These are phyloP conservation scores for Blastobotrys proliferans DNA, from an alignment of 1,139 yeast genomes.

Conservation along the genomic window DNA sequence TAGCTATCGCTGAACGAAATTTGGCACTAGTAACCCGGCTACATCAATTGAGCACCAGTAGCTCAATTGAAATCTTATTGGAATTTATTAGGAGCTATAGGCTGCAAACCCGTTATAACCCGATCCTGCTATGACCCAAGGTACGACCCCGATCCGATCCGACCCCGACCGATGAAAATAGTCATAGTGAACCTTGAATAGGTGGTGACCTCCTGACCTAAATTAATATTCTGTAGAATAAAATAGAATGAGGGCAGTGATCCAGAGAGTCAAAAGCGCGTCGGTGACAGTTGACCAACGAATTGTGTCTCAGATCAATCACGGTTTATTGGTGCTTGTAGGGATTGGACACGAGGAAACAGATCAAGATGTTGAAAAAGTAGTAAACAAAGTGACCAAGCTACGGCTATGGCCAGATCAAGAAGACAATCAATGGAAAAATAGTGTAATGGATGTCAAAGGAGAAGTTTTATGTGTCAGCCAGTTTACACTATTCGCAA, in stretches of 20 bases:
- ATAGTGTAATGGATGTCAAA: conserved; percentile 44
- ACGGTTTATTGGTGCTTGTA: conserved; percentile 75
- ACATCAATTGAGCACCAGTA: no score
- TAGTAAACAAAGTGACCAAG: conserved; percentile 62
- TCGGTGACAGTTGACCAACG: conserved; percentile 76
- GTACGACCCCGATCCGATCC: no score
- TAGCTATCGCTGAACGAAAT: no score
- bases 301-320: conserved; percentile 66
- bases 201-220: no score
- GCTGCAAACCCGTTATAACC: no score
- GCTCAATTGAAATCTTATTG: no score
- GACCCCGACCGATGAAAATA: no score
- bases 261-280: conserved; percentile 82
- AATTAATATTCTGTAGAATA: no score
- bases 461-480: conserved; percentile 67
- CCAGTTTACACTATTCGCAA: conserved; percentile 85
- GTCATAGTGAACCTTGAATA: no score
- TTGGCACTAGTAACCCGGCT: no score
- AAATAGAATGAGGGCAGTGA: conserved; percentile 68
- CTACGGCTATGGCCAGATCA: conserved; percentile 71
- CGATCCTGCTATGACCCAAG: no score
- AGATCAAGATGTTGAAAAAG: conserved; percentile 59
- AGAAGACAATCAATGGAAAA: conserved; percentile 58
- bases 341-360: conserved; percentile 82
- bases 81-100: no score